A percentile compares a stretch with the other conserved stretches of the same genome.
Conservation (phyloP, 83 land plant genomes). For the Picea engelmannii region DNA sequence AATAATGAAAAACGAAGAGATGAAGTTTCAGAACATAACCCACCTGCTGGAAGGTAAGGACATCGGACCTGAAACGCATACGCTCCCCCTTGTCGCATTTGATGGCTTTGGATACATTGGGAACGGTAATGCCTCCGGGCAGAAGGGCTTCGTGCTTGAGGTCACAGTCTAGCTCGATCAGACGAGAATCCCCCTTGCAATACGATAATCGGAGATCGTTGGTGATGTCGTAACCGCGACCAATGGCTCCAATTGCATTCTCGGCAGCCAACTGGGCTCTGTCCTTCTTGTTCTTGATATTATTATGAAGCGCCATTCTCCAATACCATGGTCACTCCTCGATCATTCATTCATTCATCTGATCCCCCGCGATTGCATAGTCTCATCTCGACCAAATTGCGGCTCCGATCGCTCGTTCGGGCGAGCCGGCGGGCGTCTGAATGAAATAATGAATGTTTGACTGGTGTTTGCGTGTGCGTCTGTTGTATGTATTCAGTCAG, state of each 20-base stretch:
- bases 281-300: background rate
- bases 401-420: too few relatives aligned
- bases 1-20: too few relatives aligned
- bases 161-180: constrained; percentile 63
- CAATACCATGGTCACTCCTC: too few relatives aligned
- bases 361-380: too few relatives aligned
- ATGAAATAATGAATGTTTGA: too few relatives aligned
- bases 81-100: constrained; percentile 85
- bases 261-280: constrained; percentile 35
- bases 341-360: too few relatives aligned
- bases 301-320: too few relatives aligned
- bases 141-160: constrained; percentile 40
- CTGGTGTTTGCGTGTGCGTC: too few relatives aligned
- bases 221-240: constrained; percentile 45
- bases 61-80: constrained; percentile 72
- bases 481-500: too few relatives aligned
- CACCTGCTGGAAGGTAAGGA: constrained; percentile 49
- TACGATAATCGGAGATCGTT: constrained; percentile 30
- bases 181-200: constrained; percentile 49
- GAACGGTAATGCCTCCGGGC: constrained; percentile 61
- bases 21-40: background rate
- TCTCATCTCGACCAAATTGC: too few relatives aligned
- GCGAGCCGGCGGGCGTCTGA: too few relatives aligned
- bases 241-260: constrained; percentile 37
- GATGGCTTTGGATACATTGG: constrained; percentile 66